Evolutionary conservation across 2,329 filamentous ascomycete species (phyloP).

Genomic region (Botrytis fragariae): DNA sequence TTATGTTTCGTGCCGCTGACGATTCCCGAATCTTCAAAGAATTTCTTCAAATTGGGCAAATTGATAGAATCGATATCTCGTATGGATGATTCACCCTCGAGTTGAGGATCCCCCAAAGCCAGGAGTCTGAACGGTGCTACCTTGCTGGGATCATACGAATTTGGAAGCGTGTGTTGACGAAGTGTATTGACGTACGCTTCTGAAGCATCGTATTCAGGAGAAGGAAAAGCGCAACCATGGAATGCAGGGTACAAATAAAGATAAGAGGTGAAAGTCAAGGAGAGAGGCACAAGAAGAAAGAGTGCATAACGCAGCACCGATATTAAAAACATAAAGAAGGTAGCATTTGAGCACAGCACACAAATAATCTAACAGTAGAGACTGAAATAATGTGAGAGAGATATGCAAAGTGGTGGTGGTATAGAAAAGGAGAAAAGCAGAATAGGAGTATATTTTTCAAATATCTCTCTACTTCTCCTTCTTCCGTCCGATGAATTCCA

Average conservation of each 20-base stretch:
- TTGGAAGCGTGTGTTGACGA: conserved; percentile 29
- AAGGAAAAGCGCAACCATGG: conserved; percentile 75
- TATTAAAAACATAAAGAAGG: conserved; percentile 38
- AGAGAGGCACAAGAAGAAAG: conserved; percentile 60
- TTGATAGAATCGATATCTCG: conserved; percentile 54
- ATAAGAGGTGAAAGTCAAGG: conserved; percentile 68
- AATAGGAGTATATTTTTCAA: background rate
- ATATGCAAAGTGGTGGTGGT: background rate
- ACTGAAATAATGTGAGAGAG: background rate
- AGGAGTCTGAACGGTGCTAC: conserved; percentile 80
- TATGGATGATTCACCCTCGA: conserved; percentile 88
- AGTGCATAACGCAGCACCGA: conserved; percentile 38
- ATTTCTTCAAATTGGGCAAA: conserved; percentile 52
- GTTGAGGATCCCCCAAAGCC: conserved; percentile 84
- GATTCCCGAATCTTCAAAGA: conserved; percentile 31
- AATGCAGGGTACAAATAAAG: conserved; percentile 87
- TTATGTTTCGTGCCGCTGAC: conserved; percentile 45
- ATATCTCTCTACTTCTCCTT: background rate
- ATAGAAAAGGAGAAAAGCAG: background rate
- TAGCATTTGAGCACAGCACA: conserved; percentile 26
- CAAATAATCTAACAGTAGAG: background rate
- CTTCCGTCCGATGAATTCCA: background rate
- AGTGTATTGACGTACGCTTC: conserved; percentile 34
- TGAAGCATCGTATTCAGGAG: conserved; percentile 31
- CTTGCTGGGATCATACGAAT: conserved; percentile 30